These are phyloP conservation scores for Ricinus communis DNA, from an alignment of 345 rosid genomes.

Conservation along the genomic window DNA sequence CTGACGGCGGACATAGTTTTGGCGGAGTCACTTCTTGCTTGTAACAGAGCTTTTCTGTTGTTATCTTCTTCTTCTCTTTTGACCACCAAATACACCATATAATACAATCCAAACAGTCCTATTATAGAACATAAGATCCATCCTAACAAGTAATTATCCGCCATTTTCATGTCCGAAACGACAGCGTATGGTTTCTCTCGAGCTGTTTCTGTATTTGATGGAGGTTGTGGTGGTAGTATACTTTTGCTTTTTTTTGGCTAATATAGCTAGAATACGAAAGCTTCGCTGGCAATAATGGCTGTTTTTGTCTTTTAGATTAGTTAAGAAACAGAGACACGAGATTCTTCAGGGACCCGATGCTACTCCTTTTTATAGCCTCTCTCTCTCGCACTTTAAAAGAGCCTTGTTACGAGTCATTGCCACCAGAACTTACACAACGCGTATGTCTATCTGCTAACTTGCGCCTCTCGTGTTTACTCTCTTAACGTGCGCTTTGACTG, in stretches of 20 bases:
- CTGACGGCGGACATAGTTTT: constrained; percentile 1
- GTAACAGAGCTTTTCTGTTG: neutral
- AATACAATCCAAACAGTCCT: constrained; percentile 10
- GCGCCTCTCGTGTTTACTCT: neutral
- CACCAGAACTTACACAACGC: neutral
- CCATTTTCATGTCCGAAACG: constrained; percentile 3
- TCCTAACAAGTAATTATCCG: constrained; percentile 19
- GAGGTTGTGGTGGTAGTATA: neutral
- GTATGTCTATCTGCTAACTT: neutral
- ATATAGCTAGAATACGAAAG: neutral
- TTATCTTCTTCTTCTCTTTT: constrained; percentile 6
- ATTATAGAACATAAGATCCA: constrained; percentile 18
- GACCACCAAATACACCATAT: neutral
- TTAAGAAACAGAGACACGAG: neutral
- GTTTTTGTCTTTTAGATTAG: too few relatives aligned
- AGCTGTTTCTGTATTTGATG: too few relatives aligned
- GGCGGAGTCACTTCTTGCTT: constrained; percentile 5
- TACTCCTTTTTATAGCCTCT: constrained; percentile 16
- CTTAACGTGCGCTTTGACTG: neutral
- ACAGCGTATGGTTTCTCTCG: too few relatives aligned
- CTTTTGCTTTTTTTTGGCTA: neutral
- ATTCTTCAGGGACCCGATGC: constrained; percentile 5
- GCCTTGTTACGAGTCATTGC: neutral
- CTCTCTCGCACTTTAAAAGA: constrained; percentile 1
- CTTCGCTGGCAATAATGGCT: constrained; percentile 17